Percentiles rank a stretch among this genome's conserved stretches.
Evolutionary conservation across 768 basidiomycete genomes (phyloP).

Genomic region (Tulasnella sp.): DNA sequence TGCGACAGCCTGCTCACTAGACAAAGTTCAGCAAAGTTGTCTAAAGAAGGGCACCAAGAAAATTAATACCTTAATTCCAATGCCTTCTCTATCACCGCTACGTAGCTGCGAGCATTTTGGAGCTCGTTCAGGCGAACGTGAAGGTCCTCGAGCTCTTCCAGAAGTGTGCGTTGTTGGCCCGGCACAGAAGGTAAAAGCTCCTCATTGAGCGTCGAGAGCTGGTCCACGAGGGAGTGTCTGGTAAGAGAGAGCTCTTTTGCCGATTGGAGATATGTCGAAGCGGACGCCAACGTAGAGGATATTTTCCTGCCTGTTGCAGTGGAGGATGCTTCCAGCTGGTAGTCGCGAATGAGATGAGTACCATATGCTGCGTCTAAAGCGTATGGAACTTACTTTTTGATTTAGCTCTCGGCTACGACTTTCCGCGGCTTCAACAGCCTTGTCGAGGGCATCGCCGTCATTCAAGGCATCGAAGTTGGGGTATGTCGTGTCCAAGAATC

Average conservation of each 20-base stretch:
- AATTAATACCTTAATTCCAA: conserved; percentile 63
- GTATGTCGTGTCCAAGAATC: conserved; percentile 17
- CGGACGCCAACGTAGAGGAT: background rate
- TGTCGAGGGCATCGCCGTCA: conserved; percentile 17
- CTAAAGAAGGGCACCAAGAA: background rate
- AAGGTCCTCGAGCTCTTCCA: conserved; percentile 77
- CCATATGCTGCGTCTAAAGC: background rate
- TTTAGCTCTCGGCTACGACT: background rate
- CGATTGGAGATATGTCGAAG: conserved; percentile 32
- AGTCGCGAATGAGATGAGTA: background rate
- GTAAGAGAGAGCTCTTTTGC: conserved; percentile 73
- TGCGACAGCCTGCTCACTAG: conserved; percentile 57
- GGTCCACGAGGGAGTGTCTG: conserved; percentile 73
- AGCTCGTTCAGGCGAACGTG: conserved; percentile 75
- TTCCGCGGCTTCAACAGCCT: background rate
- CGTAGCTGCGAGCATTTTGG: conserved; percentile 70
- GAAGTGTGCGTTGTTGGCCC: conserved; percentile 57
- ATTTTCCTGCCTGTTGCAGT: background rate
- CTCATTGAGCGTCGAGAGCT: conserved; percentile 62
- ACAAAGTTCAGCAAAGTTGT: background rate
- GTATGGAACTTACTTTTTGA: background rate
- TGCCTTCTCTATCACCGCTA: conserved; percentile 66
- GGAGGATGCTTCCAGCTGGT: conserved; percentile 18
- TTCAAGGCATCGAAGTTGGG: conserved; percentile 20
- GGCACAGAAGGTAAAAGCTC: conserved; percentile 53